phyloP scores from a whole-genome alignment of 2,329 filamentous ascomycete species.

The Monosporascus ibericus region DNA sequence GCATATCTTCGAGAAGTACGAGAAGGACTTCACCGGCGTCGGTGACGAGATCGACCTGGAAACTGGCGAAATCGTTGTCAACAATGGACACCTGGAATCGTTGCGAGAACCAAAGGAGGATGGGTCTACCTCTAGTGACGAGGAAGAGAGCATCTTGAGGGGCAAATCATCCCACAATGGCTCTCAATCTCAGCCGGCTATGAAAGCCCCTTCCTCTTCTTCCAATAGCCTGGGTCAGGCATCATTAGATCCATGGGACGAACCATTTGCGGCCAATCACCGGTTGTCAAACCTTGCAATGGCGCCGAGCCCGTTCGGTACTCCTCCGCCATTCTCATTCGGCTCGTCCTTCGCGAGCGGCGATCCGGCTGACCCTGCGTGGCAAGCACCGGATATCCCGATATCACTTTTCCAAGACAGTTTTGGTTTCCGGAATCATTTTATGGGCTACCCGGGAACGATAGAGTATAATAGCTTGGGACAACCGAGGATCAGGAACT shows the following conservation, averaged over 20 bases:
- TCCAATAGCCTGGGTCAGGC: constrained; percentile 3
- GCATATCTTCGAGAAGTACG: constrained; percentile 84
- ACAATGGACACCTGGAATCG: constrained; percentile 77
- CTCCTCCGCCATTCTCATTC: constrained; percentile 14
- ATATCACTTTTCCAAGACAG: constrained; percentile 24
- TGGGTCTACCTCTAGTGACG: constrained; percentile 23
- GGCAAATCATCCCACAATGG: constrained; percentile 18
- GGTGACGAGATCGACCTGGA: constrained; percentile 85
- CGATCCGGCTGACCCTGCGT: constrained; percentile 25
- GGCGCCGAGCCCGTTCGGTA: constrained; percentile 11
- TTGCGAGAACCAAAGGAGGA: constrained; percentile 34
- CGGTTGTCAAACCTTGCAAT: constrained; percentile 14
- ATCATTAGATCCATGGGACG: constrained; percentile 5
- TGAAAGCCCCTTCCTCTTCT: constrained; percentile 2
- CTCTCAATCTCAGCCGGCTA: constrained; percentile 9
- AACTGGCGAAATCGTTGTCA: constrained; percentile 76
- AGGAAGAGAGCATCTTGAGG: constrained; percentile 30
- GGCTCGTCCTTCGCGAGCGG: constrained; percentile 10
- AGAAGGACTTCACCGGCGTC: constrained; percentile 71
- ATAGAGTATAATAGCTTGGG: constrained; percentile 6
- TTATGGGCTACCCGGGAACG: constrained; percentile 8
- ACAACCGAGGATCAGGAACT: constrained; percentile 6
- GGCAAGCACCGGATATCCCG: constrained; percentile 14
- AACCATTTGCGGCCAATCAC: constrained; percentile 2
- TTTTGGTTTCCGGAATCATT: constrained; percentile 18